These are phyloP conservation scores for Cymodocea nodosa DNA, from an alignment of 116 monocot species.

Conservation along the genomic window DNA sequence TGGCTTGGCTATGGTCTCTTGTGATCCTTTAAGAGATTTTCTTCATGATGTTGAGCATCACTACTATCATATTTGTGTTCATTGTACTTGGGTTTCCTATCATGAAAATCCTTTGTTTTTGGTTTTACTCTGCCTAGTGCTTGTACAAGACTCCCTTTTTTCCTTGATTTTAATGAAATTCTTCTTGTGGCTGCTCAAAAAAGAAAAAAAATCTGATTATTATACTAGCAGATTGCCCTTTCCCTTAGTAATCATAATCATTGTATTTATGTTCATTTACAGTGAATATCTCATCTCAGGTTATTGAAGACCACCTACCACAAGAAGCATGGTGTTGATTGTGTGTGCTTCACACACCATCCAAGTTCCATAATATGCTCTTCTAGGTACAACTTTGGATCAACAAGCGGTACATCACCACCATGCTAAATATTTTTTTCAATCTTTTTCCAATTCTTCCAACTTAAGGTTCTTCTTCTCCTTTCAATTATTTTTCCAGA, in stretches of 20 bases:
- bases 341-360: constrained; percentile 90
- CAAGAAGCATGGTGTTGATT: constrained; percentile 91
- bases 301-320: constrained; percentile 89
- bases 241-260: neutral
- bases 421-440: neutral
- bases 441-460: neutral
- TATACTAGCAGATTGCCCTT: neutral
- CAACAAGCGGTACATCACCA: constrained; percentile 32
- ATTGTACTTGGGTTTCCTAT: no score
- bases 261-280: neutral
- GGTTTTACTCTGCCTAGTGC: no score
- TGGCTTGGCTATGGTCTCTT: no score
- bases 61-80: no score
- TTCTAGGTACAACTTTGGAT: constrained; percentile 78
- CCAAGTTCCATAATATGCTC: constrained; percentile 94
- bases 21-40: no score
- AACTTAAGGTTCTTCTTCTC: neutral
- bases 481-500: constrained; percentile 18
- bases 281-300: constrained; percentile 23
- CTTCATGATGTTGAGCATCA: no score
- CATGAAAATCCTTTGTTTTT: no score
- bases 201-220: neutral
- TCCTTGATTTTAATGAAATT: no score
- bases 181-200: no score
- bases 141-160: no score